Evolutionary conservation across 352 stramenopile genomes (phyloP), one percentile per base, ranked within the genome.

Genomic region (Pythium dissimile): DNA sequence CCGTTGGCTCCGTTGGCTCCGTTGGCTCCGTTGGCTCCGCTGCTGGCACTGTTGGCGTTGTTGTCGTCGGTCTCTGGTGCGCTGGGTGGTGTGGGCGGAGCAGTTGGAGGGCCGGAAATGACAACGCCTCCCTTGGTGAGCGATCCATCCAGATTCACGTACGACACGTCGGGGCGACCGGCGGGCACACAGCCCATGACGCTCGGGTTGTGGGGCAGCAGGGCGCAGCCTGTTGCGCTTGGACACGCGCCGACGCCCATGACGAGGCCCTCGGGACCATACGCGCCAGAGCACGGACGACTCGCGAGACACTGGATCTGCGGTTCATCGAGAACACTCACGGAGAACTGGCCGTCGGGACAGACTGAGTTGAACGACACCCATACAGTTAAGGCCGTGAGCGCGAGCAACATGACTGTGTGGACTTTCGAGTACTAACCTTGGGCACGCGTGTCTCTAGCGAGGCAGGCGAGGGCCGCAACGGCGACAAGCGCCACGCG

Each of bases 91-190:
- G n/a, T n/a, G n/a, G n/a, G n/a, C 12, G 27, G 21, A 4, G 31
- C 48, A 30, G 27, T 59, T 18, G 62, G 54, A 34, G 62, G 48
- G 18, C 49, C 54, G 32, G 62, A 9, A 44, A 76, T 65, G 9
- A 67, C 24, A 21, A 72, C 72, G 43, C 79, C 79, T 61, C 72
- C 67, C 35, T 74, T 71, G 8, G 73, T 77, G 28, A 89, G 62
- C 57, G 77, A 72, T 54, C 77, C 79, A 66, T 91, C 81, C 16
- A 68, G 67, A 45, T 91, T 88, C 16, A 91, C 77, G 53, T 89
- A 91, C 27, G 75, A 69, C 45, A 91, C 70, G 54, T 88, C 79
- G 13, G 54, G 47, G 34, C 76, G 79, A 2, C 77, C 77, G 2
- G 56, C 44, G 9, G 62, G 18, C 1, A 86, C 79, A 54, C 81